A percentile compares a stretch with the other conserved stretches of the same genome.
phyloP scores from a whole-genome alignment of 306 rosid species.

The Pterocarpus macrocarpus region DNA sequence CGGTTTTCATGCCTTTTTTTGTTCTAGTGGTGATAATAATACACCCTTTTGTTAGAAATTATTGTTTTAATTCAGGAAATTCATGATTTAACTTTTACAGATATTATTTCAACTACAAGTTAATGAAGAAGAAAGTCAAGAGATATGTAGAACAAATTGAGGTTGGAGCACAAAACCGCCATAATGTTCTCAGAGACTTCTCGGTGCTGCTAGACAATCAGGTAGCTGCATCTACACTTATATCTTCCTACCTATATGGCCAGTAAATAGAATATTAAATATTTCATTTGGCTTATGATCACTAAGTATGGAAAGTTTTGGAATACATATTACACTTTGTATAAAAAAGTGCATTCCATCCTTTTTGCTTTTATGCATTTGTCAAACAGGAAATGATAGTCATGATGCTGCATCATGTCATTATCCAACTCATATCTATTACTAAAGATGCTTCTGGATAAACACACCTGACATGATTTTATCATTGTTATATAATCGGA shows the following conservation, averaged over 20 bases:
- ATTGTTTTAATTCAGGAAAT: slow-evolving; percentile 7
- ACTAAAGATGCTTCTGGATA: background rate
- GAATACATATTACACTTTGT: background rate
- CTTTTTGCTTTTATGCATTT: background rate
- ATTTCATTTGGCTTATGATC: background rate
- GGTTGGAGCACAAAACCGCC: slow-evolving; percentile 67
- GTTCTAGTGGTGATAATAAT: background rate
- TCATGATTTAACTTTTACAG: slow-evolving; percentile 53
- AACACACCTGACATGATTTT: no score
- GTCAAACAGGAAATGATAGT: background rate
- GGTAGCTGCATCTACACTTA: slow-evolving; percentile 48
- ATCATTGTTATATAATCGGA: no score
- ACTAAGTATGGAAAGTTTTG: background rate
- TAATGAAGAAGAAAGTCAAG: slow-evolving; percentile 86
- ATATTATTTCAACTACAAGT: slow-evolving; percentile 76
- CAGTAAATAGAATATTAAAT: background rate
- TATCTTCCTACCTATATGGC: background rate
- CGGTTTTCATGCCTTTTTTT: background rate
- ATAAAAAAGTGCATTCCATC: background rate
- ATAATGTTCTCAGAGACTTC: slow-evolving; percentile 76
- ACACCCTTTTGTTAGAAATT: background rate
- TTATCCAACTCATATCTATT: background rate
- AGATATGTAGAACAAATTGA: slow-evolving; percentile 70
- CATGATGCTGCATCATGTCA: background rate
- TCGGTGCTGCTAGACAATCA: slow-evolving; percentile 75